Evolutionary conservation across 2,329 filamentous ascomycete species (phyloP), one percentile per base, ranked within the genome.

Genomic region (Alternaria longipes): DNA sequence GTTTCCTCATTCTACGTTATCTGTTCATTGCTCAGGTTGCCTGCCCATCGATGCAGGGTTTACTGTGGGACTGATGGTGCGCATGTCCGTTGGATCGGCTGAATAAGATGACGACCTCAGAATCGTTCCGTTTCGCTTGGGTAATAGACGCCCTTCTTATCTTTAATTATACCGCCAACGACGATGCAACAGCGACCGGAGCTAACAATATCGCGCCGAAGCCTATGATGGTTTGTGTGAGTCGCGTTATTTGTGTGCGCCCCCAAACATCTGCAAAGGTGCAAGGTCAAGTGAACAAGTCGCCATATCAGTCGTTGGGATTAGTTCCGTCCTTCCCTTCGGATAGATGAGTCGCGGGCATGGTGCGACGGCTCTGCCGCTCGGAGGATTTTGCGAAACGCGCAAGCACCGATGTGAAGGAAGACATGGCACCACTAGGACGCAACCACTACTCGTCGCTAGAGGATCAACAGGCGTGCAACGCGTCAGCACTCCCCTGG

Each of bases 311-410:
- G 46, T 50, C 30, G 46, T 50, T 34, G 46, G 20, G 22, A 36
- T 30, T 50, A 50, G 46, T 8, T 50, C 22, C 12, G 14, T 24
- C 34, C 46, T 32, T 50, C n/a, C 20, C 45, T 18, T 22, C 55
- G 52, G 44, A 55, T 62, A 57, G 59, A 60, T 54, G 59, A 50
- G 41, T 50, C 24, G 59, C 56, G 62, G 45, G 32, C 46, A 54
- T 65, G 62, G 62, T 65, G 62, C 60, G 62, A 65, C 62, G 46
- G 41, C 38, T 36, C 34, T 52, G 40, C 58, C 57, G 57, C 47
- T 61, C 52, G 59, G 55, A 51, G 42, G 49, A 20, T 47, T 59
- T 65, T 65, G 60, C 56, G 63, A 65, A 65, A 63, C 63, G 26
- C 52, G 36, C 54, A 59, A 55, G 41, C 54, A 40, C 28, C 32